Evolutionary conservation across 371 early-diverging fungal genomes (phyloP), one percentile per base, ranked within the genome.

Genomic region (Lichtheimia hyalospora): DNA sequence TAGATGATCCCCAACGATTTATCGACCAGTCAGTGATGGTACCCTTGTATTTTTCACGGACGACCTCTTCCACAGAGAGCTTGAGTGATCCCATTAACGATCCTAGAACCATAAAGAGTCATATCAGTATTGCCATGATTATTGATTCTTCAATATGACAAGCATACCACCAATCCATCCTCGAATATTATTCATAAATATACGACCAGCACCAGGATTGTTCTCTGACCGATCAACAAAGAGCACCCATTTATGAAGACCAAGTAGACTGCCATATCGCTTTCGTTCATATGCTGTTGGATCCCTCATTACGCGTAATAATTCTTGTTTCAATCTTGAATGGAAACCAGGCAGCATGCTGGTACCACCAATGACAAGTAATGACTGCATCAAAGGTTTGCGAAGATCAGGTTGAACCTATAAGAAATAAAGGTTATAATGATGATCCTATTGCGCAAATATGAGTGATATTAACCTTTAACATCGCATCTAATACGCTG

Each of bases 311-410:
- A 76, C 64, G 5, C 80, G 70, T 24, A 78, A 54, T n/a, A 91
- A 55, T 55, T 89, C 89, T 44, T 84, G 83, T 34, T 84, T 71
- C 21, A 95, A 57, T 5, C 93, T 74, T 1, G 72, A 66, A 25
- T 83, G 80, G 56, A 96, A 83, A 21, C 91, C 89, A 1, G 94
- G 93, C 42, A 94, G 62, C 64, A 89, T 80, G 1, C 89, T 75
- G 0, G 91, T 89, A 0, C 94, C 95, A 41, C 96, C 96, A 18
- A 86, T 82, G 34, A 95, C 71, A 15, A 95, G 66, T 46, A 94
- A 67, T 0, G 84, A 84, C 4, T 79, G 76, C 10, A 84, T 76
- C 55, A 95, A 60, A 6, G 82, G 86, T 4, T 85, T 79, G 1
- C 95, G 84, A 14, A 89, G 62, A 75, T 96, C 95, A 2, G 90